Evolutionary conservation across 495 filamentous ascomycete genomes (phyloP).

Genomic region (Astrothelium macrocarpum): DNA sequence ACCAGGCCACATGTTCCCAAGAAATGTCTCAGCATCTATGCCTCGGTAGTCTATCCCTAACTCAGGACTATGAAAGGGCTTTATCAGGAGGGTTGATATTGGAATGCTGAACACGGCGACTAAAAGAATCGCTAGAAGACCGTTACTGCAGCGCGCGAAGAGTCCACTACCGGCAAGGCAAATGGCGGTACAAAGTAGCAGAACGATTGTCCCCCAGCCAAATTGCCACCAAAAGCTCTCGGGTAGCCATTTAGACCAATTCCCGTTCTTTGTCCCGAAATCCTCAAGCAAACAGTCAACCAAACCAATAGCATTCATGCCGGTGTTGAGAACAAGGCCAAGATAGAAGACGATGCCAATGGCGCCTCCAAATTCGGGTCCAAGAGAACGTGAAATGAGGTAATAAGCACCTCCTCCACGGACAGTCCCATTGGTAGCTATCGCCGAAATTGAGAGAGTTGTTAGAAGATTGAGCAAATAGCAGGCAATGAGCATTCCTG

Average conservation of each 20-base stretch:
- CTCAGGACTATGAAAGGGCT: slow-evolving; percentile 53
- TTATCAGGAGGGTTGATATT: slow-evolving; percentile 55
- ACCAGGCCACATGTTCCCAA: slow-evolving; percentile 58
- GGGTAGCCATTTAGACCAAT: slow-evolving; percentile 51
- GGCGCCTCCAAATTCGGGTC: slow-evolving; percentile 84
- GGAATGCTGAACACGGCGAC: slow-evolving; percentile 76
- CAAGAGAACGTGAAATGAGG: slow-evolving; percentile 74
- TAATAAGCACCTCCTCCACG: slow-evolving; percentile 85
- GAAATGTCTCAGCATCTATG: slow-evolving; percentile 55
- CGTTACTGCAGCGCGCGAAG: slow-evolving; percentile 72
- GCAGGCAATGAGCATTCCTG: slow-evolving; percentile 61
- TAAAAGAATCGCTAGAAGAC: slow-evolving; percentile 62
- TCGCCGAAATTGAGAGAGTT: slow-evolving; percentile 76
- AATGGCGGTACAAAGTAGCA: slow-evolving; percentile 64
- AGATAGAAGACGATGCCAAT: slow-evolving; percentile 87
- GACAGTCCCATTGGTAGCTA: slow-evolving; percentile 84
- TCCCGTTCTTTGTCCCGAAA: slow-evolving; percentile 52
- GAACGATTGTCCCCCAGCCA: slow-evolving; percentile 62
- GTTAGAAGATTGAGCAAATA: slow-evolving; percentile 75
- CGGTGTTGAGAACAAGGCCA: slow-evolving; percentile 75
- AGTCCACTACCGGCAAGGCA: slow-evolving; percentile 73
- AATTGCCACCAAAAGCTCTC: slow-evolving; percentile 74
- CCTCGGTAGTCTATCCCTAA: slow-evolving; percentile 69
- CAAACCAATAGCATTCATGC: slow-evolving; percentile 80
- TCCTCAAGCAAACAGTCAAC: slow-evolving; percentile 75